Conservation (phyloP, 805 yeast species). For the Zygosaccharomyces siamensis region DNA sequence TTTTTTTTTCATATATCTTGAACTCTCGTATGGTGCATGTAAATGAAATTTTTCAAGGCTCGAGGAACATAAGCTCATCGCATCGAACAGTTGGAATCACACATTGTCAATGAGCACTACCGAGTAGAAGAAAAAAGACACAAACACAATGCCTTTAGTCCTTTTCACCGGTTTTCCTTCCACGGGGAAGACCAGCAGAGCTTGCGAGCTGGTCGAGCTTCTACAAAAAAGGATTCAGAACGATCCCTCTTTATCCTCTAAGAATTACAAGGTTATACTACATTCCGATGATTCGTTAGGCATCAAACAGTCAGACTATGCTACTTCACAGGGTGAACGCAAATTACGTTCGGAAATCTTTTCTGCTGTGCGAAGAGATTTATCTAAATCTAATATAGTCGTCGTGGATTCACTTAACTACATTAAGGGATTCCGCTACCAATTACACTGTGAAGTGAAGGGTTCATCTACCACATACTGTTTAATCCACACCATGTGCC, state of each 20-base stretch:
- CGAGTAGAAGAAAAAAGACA: not conserved
- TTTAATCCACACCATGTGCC: slow-evolving; percentile 72
- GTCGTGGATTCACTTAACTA: slow-evolving; percentile 82
- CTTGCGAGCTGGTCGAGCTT: slow-evolving; percentile 46
- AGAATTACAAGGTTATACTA: slow-evolving; percentile 53
- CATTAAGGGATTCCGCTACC: slow-evolving; percentile 94
- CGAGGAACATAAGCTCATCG: slow-evolving; percentile 3
- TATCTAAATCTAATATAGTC: slow-evolving; percentile 65
- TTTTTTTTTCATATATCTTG: not conserved
- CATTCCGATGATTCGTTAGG: slow-evolving; percentile 79
- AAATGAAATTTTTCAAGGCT: slow-evolving; percentile 1
- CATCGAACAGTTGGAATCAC: slow-evolving; percentile 1
- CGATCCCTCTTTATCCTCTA: slow-evolving; percentile 37
- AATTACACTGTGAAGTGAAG: slow-evolving; percentile 89
- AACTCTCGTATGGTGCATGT: no score
- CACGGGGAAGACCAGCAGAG: slow-evolving; percentile 78
- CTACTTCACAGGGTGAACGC: slow-evolving; percentile 72
- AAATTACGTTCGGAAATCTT: slow-evolving; percentile 78
- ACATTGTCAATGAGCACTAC: not conserved
- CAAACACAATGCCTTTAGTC: slow-evolving; percentile 67
- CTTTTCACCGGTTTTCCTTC: slow-evolving; percentile 81
- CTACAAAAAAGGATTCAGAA: slow-evolving; percentile 46
- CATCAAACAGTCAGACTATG: slow-evolving; percentile 60
- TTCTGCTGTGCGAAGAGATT: slow-evolving; percentile 80
- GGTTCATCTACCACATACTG: slow-evolving; percentile 76